Conservation (phyloP, 176 grass and related monocot genomes). For the Zoysia japonica region DNA sequence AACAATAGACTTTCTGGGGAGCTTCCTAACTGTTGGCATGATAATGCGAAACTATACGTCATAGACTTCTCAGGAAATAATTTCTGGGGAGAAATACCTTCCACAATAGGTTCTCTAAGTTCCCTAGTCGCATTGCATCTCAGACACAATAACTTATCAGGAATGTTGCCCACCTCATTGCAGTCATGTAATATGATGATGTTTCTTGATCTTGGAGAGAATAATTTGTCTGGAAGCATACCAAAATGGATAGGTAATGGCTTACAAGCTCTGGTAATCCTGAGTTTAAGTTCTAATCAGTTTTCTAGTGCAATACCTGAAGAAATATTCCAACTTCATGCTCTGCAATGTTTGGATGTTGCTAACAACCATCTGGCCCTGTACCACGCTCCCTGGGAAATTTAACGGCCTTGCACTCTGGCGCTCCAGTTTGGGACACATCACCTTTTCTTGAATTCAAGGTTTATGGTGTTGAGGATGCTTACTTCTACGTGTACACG, state of each 20-base stretch:
- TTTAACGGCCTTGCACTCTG: neutral
- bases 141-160: neutral
- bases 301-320: constrained; percentile 30
- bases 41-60: neutral
- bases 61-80: constrained; percentile 34
- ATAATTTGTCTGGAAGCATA: constrained; percentile 30
- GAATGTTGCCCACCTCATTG: constrained; percentile 16
- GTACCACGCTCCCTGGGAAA: neutral
- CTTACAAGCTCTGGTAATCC: neutral
- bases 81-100: constrained; percentile 31
- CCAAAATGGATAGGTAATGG: constrained; percentile 28
- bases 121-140: constrained; percentile 12
- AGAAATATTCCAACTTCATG: constrained; percentile 6
- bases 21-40: neutral
- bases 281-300: neutral
- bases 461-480: neutral
- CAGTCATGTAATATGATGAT: neutral
- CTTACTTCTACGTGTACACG: neutral
- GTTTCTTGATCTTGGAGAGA: neutral
- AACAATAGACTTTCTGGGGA: neutral
- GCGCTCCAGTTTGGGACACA: neutral
- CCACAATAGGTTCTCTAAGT: constrained; percentile 22
- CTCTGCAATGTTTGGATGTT: constrained; percentile 2
- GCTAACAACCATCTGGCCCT: neutral
- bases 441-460: neutral